These are phyloP conservation scores for Evansstolkia leycettana DNA, from an alignment of 495 filamentous ascomycete genomes.

Conservation along the genomic window DNA sequence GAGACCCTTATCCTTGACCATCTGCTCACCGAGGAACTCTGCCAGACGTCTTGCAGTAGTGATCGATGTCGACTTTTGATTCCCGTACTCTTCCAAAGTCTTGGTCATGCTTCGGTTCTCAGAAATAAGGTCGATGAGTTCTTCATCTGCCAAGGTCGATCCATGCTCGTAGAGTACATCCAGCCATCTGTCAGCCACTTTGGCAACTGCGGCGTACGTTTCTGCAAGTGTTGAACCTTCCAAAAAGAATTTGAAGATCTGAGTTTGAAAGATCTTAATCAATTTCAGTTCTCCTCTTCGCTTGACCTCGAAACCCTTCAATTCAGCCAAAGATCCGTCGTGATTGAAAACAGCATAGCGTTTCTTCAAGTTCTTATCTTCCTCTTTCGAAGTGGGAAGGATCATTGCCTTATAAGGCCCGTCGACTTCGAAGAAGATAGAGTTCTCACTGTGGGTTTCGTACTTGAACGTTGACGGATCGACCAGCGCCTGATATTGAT, in stretches of 20 bases:
- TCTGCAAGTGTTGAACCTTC: conserved; percentile 77
- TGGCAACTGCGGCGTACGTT: conserved; percentile 85
- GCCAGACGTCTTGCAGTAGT: conserved; percentile 93
- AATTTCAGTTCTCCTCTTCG: conserved; percentile 95
- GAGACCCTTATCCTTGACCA: conserved; percentile 97
- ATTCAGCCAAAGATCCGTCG: conserved; percentile 87
- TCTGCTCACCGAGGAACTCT: conserved; percentile 93
- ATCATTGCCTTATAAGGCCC: conserved; percentile 98
- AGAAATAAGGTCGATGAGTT: conserved; percentile 95
- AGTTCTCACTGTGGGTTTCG: conserved; percentile 92
- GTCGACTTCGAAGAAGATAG: conserved; percentile 99
- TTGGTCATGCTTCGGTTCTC: conserved; percentile 98
- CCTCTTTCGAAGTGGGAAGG: conserved; percentile 91
- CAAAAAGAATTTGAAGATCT: conserved; percentile 98
- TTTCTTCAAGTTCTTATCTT: conserved; percentile 99
- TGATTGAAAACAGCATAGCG: conserved; percentile 98
- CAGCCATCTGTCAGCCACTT: conserved; percentile 91
- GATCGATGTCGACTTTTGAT: conserved; percentile 94
- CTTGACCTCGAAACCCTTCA: conserved; percentile 98
- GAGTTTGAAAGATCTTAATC: conserved; percentile 98
- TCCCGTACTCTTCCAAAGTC: conserved; percentile 88
- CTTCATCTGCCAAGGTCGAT: conserved; percentile 81
- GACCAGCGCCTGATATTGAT: conserved; percentile 85
- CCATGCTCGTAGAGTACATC: conserved; percentile 86
- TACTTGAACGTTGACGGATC: conserved; percentile 76